Evolutionary conservation across 371 early-diverging fungal genomes (phyloP).

Genomic region (Mucor racemosus): DNA sequence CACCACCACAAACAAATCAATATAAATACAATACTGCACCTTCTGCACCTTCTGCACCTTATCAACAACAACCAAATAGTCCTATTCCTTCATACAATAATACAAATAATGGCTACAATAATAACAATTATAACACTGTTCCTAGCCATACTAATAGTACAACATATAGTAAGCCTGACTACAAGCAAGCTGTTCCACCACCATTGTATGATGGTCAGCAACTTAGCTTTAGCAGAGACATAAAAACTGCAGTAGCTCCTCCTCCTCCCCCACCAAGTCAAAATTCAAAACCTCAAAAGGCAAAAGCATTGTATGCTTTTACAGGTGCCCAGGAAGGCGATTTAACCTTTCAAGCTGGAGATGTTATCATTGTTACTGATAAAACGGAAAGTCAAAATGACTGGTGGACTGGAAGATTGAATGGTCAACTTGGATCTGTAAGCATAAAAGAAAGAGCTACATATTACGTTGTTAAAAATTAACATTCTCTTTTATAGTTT

Average conservation of each 20-base stretch:
- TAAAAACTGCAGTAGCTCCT: conserved; percentile 9
- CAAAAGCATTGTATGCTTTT: conserved; percentile 77
- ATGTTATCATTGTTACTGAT: conserved; percentile 70
- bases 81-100: conserved; percentile 7
- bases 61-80: conserved; percentile 1
- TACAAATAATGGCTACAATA: background rate
- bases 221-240: background rate
- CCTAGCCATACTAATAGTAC: background rate
- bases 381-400: conserved; percentile 70
- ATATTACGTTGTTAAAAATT: background rate
- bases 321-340: conserved; percentile 72
- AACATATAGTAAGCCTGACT: background rate
- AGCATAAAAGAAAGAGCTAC: conserved; percentile 9
- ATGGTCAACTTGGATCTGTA: conserved; percentile 66
- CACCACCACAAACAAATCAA: background rate
- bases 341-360: conserved; percentile 73
- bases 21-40: background rate
- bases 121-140: background rate
- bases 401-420: conserved; percentile 82
- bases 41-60: background rate
- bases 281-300: conserved; percentile 46
- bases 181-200: conserved; percentile 2
- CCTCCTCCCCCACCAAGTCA: conserved; percentile 46
- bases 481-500: conserved; percentile 47
- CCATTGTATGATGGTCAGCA: conserved; percentile 12